These are phyloP conservation scores for Monosporascus sp. DNA, from an alignment of 2,329 filamentous ascomycete genomes.

Conservation along the genomic window DNA sequence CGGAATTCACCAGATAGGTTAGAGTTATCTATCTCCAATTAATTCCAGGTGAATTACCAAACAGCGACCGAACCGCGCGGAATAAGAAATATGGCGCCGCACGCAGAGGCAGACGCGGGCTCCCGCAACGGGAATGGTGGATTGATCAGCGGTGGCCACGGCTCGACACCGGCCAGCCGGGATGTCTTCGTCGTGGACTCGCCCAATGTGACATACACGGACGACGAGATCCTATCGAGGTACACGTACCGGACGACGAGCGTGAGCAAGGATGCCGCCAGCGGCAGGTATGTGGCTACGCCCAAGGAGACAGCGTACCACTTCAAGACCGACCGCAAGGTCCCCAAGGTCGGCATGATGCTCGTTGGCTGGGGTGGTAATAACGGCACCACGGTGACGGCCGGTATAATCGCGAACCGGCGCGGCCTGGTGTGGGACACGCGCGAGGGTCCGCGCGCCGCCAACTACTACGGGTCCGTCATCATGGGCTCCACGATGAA, in stretches of 20 bases:
- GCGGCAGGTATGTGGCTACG: slow-evolving; percentile 75
- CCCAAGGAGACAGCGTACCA: slow-evolving; percentile 89
- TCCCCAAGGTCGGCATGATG: slow-evolving; percentile 95
- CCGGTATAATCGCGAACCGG: slow-evolving; percentile 94
- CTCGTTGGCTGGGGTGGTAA: slow-evolving; percentile 97
- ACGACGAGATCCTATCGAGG: slow-evolving; percentile 82
- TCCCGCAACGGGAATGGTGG: slow-evolving; percentile 56
- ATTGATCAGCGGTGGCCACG: slow-evolving; percentile 30
- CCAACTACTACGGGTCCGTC: slow-evolving; percentile 98
- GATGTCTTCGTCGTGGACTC: slow-evolving; percentile 82
- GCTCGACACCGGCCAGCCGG: slow-evolving; percentile 37
- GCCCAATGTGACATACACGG: slow-evolving; percentile 87
- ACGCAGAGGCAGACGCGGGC: slow-evolving; percentile 62
- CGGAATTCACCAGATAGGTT: slow-evolving; percentile 52
- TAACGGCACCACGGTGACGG: slow-evolving; percentile 95
- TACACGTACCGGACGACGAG: slow-evolving; percentile 95
- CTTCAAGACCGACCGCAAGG: slow-evolving; percentile 93
- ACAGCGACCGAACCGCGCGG: slow-evolving; percentile 7
- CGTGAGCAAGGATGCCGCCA: slow-evolving; percentile 57
- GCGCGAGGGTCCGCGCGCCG: slow-evolving; percentile 74
- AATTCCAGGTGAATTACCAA: slow-evolving; percentile 21
- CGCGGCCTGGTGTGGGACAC: slow-evolving; percentile 86
- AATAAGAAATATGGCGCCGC: slow-evolving; percentile 74
- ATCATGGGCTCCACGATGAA: slow-evolving; percentile 98
- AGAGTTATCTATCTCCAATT: no score